Base-by-base conservation (phyloP, 1,284 basidiomycete species). In the Mrakiaceae sp. region DNA sequence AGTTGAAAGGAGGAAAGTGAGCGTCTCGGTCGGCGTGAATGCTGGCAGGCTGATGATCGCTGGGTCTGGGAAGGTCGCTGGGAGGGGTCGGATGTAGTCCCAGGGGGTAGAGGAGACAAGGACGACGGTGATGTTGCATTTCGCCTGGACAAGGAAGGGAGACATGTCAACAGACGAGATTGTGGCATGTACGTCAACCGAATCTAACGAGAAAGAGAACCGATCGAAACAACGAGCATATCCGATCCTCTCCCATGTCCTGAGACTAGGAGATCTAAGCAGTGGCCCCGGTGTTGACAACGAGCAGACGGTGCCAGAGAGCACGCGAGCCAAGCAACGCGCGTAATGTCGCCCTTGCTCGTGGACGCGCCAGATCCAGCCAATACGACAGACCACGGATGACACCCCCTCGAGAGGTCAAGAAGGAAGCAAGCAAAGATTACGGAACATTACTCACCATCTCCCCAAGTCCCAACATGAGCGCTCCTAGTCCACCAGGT, bases 31-130 rank as follows among this genome's bases (percentile, higher is more conserved):
- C 11, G 52, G 44, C 2, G 39, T 39, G 50, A 66, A 62, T 14
- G 64, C 60, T 4, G 64, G 64, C 4, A 62, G n/a, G 7, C 49
- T 58, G 2, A 66, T 16, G 50, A 58, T 47, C 8, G 56, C 43
- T 1, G 64, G 64, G 5, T 66, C 64, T 11, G 60, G 51, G 12
- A 66, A 66, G 12, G 46, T 52, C 9, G 58, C 51, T 2, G 64
- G 64, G 6, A 62, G 40, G 6, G 64, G 60, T 5, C 60, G 60
- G 11, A 66, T 27, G 42, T 61, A 57, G 43, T 66, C 64, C 64
- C 60, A 66, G 9, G 64, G 64, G 2, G 50, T 54, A 0, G 64
- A 27, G 7, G 60, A 62, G 12, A 66, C 6, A 40, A 66, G 62
- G 50, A 66, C 16, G 57, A 66, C 60, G 12, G 55, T 66, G 27